Evolutionary conservation across 176 grass and related monocot genomes (phyloP).

Genomic region (Phragmites australis): DNA sequence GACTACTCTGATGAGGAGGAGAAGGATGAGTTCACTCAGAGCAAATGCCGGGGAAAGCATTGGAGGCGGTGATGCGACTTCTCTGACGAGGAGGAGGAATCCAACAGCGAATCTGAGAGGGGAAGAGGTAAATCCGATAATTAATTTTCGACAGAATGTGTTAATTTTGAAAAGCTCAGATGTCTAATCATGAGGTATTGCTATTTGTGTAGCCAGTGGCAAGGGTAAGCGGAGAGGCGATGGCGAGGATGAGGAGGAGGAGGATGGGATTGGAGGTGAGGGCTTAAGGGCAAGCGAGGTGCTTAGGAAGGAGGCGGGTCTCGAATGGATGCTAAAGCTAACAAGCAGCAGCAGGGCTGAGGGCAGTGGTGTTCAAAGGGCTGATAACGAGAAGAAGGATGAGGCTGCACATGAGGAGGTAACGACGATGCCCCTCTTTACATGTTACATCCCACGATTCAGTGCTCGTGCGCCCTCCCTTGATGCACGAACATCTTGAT

Average conservation of each 20-base stretch:
- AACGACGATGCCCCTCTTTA: background rate
- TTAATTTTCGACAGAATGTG: background rate
- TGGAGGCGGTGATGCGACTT: conserved; percentile 6
- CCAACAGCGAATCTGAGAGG: conserved; percentile 33
- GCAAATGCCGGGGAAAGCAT: conserved; percentile 54
- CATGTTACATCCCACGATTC: background rate
- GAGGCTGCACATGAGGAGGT: conserved; percentile 61
- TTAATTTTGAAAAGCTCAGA: background rate
- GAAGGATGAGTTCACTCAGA: conserved; percentile 34
- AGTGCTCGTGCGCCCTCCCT: background rate
- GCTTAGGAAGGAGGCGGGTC: conserved; percentile 81
- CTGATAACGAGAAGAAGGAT: conserved; percentile 35
- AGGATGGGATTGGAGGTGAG: conserved; percentile 29
- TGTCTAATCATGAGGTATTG: background rate
- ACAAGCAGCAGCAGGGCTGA: conserved; percentile 44
- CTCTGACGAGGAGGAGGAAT: conserved; percentile 43
- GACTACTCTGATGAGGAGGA: conserved; percentile 47
- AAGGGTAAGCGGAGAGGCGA: conserved; percentile 24
- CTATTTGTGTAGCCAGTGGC: conserved; percentile 31
- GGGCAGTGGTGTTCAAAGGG: conserved; percentile 7
- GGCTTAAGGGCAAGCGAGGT: conserved; percentile 53
- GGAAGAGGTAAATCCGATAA: conserved; percentile 38
- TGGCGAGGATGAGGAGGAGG: conserved; percentile 31
- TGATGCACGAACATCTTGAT: background rate
- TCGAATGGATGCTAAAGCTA: conserved; percentile 94